Base-by-base conservation (phyloP, 2,329 filamentous ascomycete genomes). In the Penicillium sp. region DNA sequence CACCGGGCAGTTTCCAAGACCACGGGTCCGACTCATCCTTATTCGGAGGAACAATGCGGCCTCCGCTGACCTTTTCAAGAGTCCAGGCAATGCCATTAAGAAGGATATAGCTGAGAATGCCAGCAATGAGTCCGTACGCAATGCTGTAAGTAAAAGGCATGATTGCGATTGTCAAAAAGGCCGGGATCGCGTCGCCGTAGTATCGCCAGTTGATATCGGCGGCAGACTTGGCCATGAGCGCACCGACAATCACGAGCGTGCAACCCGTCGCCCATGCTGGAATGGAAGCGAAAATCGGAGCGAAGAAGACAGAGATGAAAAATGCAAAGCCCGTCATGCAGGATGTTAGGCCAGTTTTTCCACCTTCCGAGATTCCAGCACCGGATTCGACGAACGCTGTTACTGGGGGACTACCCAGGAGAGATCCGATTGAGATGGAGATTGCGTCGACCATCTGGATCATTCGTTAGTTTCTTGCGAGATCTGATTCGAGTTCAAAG, bases 81-180 rank as follows among this genome's bases (percentile, higher is more conserved):
- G 89, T 56, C 84, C 84, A 93, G 13, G 90, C 86, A 13, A 82
- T 69, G 0, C 81, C 84, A 75, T 96, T 96, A 75, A 96, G 82
- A 61, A 89, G 70, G 45, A 88, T 87, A 74, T 96, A 96, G 39
- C 85, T 86, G 67, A 88, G 81, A 67, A 96, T 89, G 52, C 91
- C 90, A 1, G 84, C 90, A 65, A 96, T 96, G 16, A 96, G 81
- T 48, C 91, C 91, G 68, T 96, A 90, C 13, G 91, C 90, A 68
- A 96, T 95, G 41, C 87, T 90, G 79, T 95, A 96, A 1, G 90
- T 92, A 76, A 96, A 95, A 0, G 91, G 91, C 91, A 96, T 96
- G 59, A 93, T 77, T 56, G 87, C 86, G 61, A 96, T 89, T 50
- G 90, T 92, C 35, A 96, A 79, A 77, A 96, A 96, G 3, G 91